These are phyloP conservation scores for Trichocomaceae sp. DNA, from an alignment of 2,329 filamentous ascomycete genomes.

Conservation along the genomic window DNA sequence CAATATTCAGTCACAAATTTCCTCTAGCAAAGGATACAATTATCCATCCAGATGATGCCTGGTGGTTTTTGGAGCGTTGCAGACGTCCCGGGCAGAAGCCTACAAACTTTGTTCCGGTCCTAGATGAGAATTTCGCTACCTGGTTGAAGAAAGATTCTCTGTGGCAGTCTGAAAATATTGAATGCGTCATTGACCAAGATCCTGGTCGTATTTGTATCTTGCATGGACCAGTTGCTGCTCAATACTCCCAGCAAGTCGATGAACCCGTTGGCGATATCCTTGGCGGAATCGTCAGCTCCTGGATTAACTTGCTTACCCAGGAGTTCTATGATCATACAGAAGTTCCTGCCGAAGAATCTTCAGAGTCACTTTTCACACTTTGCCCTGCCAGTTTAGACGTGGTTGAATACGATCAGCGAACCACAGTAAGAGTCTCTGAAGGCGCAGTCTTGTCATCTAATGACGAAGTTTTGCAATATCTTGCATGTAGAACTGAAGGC, in stretches of 20 bases:
- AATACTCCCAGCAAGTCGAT: slow-evolving; percentile 81
- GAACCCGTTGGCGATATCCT: slow-evolving; percentile 93
- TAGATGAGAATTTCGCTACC: slow-evolving; percentile 96
- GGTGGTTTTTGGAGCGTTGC: slow-evolving; percentile 43
- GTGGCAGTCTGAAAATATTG: slow-evolving; percentile 97
- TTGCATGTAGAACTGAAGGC: neutral
- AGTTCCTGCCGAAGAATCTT: neutral
- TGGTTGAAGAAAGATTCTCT: slow-evolving; percentile 99
- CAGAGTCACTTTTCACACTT: neutral
- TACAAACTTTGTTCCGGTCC: slow-evolving; percentile 83
- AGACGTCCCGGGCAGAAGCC: slow-evolving; percentile 90
- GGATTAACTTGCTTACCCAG: slow-evolving; percentile 50
- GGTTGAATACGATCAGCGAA: neutral
- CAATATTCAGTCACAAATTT: neutral
- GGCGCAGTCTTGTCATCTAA: neutral
- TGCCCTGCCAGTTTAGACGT: neutral
- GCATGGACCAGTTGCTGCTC: slow-evolving; percentile 89
- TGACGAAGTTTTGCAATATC: neutral
- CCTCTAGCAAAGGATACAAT: neutral
- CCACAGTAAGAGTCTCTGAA: neutral
- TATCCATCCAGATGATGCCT: neutral
- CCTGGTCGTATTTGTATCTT: slow-evolving; percentile 93
- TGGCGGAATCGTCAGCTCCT: slow-evolving; percentile 78
- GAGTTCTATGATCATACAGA: neutral
- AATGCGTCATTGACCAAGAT: slow-evolving; percentile 90